Percentiles rank a stretch among this genome's conserved stretches.
Evolutionary conservation across 108 stramenopile species (phyloP).

Genomic region (Cyclostephanos tholiformis): DNA sequence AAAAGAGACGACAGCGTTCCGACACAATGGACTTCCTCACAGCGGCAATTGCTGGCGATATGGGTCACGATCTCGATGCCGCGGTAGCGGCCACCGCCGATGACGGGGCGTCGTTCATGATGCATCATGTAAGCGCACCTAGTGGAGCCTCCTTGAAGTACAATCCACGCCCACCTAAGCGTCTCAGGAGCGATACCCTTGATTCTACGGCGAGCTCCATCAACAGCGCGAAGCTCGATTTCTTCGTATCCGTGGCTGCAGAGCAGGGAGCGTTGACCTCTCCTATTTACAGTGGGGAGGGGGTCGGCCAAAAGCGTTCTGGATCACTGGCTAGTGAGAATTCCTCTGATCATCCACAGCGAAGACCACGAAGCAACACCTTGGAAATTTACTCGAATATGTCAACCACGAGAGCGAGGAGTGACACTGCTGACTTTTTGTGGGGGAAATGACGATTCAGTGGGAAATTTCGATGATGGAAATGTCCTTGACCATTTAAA

Average conservation of each 20-base stretch:
- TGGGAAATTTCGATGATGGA: slow-evolving; percentile 30
- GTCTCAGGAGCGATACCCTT: slow-evolving; percentile 41
- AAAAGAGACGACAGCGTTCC: slow-evolving; percentile 25
- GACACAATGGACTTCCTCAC: slow-evolving; percentile 52
- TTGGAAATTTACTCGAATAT: slow-evolving; percentile 49
- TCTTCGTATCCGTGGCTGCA: slow-evolving; percentile 43
- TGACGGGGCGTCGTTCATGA: slow-evolving; percentile 38
- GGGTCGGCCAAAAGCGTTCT: slow-evolving; percentile 13
- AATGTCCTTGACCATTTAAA: slow-evolving; percentile 46
- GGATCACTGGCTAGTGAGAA: slow-evolving; percentile 24
- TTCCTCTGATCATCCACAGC: slow-evolving; percentile 13
- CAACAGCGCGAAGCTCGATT: slow-evolving; percentile 50
- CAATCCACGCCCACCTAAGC: slow-evolving; percentile 10
- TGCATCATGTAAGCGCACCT: slow-evolving; percentile 46
- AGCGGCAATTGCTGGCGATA: slow-evolving; percentile 49
- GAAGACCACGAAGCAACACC: slow-evolving; percentile 46
- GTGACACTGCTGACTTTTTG: slow-evolving; percentile 46
- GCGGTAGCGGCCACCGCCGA: slow-evolving; percentile 34
- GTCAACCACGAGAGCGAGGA: slow-evolving; percentile 29
- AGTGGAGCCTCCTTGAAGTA: slow-evolving; percentile 39
- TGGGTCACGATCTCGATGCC: slow-evolving; percentile 50
- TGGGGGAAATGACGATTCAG: slow-evolving; percentile 22
- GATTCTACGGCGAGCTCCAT: slow-evolving; percentile 48
- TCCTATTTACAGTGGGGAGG: slow-evolving; percentile 5
- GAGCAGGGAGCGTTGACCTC: slow-evolving; percentile 36